Conservation (phyloP, 495 filamentous ascomycete genomes). For the Penicillium silybi region DNA sequence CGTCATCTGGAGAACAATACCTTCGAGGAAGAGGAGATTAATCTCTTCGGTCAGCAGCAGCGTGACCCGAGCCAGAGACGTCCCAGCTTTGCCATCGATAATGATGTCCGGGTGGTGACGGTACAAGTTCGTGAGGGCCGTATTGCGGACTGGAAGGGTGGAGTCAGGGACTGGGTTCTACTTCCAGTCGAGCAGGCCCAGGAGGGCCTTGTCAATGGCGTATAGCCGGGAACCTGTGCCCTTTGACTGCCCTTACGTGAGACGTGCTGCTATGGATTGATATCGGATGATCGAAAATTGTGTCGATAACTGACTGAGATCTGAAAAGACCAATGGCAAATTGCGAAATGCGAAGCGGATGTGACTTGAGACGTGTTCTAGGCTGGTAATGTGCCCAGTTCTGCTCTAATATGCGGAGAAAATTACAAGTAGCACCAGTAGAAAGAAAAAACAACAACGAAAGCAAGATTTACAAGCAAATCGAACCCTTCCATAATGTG, state of each 20-base stretch:
- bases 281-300: not conserved
- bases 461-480: not conserved
- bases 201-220: conserved; percentile 37
- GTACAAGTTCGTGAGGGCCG: conserved; percentile 70
- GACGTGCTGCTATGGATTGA: not conserved
- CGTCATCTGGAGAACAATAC: conserved; percentile 90
- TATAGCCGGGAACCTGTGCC: conserved; percentile 2
- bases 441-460: not conserved
- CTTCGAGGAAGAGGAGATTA: conserved; percentile 54
- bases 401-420: not conserved
- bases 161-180: conserved; percentile 68
- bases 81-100: conserved; percentile 59
- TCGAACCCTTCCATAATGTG: not conserved
- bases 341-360: not conserved
- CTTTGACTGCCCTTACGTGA: not conserved
- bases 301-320: not conserved
- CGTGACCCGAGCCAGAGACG: conserved; percentile 21
- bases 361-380: not conserved
- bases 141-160: conserved; percentile 79
- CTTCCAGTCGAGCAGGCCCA: conserved; percentile 30
- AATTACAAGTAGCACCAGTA: not conserved
- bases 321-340: not conserved
- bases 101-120: conserved; percentile 68
- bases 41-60: conserved; percentile 41
- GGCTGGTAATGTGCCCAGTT: not conserved